Conservation (phyloP, 1,284 basidiomycete genomes). For the Heterobasidion occidentale region DNA sequence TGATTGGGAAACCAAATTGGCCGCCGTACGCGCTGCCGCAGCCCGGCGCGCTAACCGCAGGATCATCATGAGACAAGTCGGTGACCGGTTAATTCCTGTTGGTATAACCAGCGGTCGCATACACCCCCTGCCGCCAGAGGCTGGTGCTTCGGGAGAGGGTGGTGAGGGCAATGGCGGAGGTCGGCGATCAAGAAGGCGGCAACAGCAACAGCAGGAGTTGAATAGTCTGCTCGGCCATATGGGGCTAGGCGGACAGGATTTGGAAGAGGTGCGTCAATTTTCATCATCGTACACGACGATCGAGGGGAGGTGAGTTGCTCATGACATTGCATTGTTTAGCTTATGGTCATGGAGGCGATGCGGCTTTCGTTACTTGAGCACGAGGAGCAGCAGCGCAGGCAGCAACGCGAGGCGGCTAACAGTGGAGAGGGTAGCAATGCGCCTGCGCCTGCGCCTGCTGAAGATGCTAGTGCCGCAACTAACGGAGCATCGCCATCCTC, state of each 20-base stretch:
- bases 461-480: constrained; percentile 4
- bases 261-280: constrained; percentile 71
- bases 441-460: not conserved
- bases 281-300: constrained; percentile 29
- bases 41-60: constrained; percentile 87
- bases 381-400: constrained; percentile 68
- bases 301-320: constrained; percentile 71
- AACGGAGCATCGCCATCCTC: not conserved
- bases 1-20: constrained; percentile 91
- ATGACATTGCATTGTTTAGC: constrained; percentile 33
- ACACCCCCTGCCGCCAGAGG: constrained; percentile 53
- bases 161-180: constrained; percentile 29
- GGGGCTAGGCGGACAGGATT: constrained; percentile 69
- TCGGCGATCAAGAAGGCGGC: constrained; percentile 51
- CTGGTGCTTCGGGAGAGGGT: constrained; percentile 25
- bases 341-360: constrained; percentile 99
- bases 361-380: constrained; percentile 90
- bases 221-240: constrained; percentile 56
- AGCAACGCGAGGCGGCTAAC: constrained; percentile 44
- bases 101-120: constrained; percentile 84
- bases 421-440: constrained; percentile 25
- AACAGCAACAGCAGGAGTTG: constrained; percentile 46
- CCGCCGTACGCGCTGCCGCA: constrained; percentile 82
- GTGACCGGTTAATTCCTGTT: constrained; percentile 93
- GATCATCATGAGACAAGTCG: constrained; percentile 98